Base-by-base conservation (phyloP, 2,329 filamentous ascomycete species). In the Xylariaceae sp. region DNA sequence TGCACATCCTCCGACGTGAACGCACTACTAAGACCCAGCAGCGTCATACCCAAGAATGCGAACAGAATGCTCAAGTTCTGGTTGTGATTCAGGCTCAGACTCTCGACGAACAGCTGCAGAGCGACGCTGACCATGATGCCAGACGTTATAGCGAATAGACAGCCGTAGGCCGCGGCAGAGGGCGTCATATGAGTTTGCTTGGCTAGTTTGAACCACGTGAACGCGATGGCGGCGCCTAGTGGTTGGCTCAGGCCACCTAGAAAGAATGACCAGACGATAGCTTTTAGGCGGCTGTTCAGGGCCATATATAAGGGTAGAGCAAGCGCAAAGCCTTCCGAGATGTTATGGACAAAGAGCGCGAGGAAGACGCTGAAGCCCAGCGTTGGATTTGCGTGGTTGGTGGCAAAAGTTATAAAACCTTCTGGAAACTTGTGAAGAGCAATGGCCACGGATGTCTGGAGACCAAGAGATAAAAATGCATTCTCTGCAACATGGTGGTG, bases 61-160 rank as follows among this genome's bases (percentile, higher is more conserved):
- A 91, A 92, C 20, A 84, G 78, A 66, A 92, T 90, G 72, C 89
- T 92, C 66, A 94, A 68, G 56, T 86, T 85, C 57, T 87, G 81
- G 66, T 87, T 87, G 74, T 95, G 91, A 61, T 91, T 92, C 67
- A 97, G 73, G 53, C 87, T 89, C 68, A 96, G 71, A 61, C 88
- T 88, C 76, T 99, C 92, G 3, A 89, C 87, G 67, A 97, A 93
- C 6, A 99, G 77, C 73, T 95, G 90, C 67, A 99, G 73, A 2
- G 88, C 92, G 24, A 99, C 94, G 64, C 89, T 94, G 23, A 91
- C 87, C 94, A 99, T 97, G 64, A 99, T 95, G 1, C 94, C 94
- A 1, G 92, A 86, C 0, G 93, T 97, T 8, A 86, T 77, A 6
- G 91, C 92, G 75, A 99, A 99, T 74, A 97, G 87, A 46, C 82